phyloP scores from a whole-genome alignment of 2,329 filamentous ascomycete species.

The Diaporthe ampelina region DNA sequence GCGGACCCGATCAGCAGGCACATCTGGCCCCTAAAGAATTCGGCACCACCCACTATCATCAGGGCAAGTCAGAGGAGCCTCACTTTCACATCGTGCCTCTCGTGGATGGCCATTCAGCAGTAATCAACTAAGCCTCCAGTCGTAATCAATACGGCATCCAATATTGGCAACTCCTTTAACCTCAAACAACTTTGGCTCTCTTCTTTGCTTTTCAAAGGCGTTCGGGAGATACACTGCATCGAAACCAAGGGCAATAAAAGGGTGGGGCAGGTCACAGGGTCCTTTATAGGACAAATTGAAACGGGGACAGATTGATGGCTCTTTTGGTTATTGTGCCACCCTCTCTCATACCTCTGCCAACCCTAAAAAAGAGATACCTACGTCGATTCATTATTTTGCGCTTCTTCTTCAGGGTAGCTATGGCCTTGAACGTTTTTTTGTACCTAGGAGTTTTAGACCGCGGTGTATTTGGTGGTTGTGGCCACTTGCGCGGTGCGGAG shows the following conservation, averaged over 20 bases:
- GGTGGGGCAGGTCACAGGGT: neutral
- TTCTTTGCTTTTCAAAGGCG: slow-evolving; percentile 25
- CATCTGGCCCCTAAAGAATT: neutral
- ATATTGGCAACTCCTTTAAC: neutral
- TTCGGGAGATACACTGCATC: slow-evolving; percentile 33
- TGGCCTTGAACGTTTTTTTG: slow-evolving; percentile 2
- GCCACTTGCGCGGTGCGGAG: neutral
- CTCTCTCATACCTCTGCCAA: neutral
- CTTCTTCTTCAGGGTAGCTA: neutral
- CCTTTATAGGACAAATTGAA: slow-evolving; percentile 8
- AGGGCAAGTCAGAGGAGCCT: neutral
- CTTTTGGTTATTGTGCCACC: neutral
- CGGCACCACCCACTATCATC: neutral
- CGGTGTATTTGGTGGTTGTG: slow-evolving; percentile 10
- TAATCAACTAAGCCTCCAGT: neutral
- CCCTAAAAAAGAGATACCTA: slow-evolving; percentile 37
- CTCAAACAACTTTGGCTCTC: neutral
- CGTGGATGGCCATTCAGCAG: neutral
- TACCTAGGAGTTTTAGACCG: slow-evolving; percentile 32
- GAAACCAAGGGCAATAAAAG: slow-evolving; percentile 23
- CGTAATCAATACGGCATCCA: slow-evolving; percentile 1
- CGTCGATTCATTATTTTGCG: slow-evolving; percentile 4
- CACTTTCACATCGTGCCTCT: neutral
- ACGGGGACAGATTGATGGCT: slow-evolving; percentile 9
- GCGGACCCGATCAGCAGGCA: neutral